Evolutionary conservation across 2,329 filamentous ascomycete species (phyloP).

Genomic region (Fusarium pilosicola): DNA sequence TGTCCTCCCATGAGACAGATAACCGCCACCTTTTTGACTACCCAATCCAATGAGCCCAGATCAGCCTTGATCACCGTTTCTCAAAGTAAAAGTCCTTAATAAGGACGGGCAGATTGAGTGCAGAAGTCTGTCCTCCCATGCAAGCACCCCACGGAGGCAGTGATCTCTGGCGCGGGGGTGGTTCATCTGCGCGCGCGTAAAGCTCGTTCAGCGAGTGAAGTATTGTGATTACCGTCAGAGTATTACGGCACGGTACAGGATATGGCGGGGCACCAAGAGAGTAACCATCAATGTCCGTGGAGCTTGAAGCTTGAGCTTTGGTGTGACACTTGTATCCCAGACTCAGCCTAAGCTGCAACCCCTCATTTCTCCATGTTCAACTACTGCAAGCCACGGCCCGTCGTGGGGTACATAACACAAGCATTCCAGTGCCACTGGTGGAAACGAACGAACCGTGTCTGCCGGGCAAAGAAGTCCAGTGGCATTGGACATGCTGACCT

Average conservation of each 20-base stretch:
- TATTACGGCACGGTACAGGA: background rate
- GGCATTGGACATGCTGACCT: background rate
- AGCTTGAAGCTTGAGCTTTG: slow-evolving; percentile 1
- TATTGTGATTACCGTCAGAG: background rate
- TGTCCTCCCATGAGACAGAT: slow-evolving; percentile 26
- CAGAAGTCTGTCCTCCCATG: slow-evolving; percentile 20
- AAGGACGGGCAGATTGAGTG: slow-evolving; percentile 19
- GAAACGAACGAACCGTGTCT: slow-evolving; percentile 3
- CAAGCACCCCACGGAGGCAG: slow-evolving; percentile 21
- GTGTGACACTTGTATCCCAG: slow-evolving; percentile 7
- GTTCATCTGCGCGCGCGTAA: slow-evolving; percentile 2
- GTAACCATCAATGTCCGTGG: slow-evolving; percentile 16
- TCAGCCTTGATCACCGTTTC: slow-evolving; percentile 25
- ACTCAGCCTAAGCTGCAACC: slow-evolving; percentile 26
- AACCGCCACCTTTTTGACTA: slow-evolving; percentile 26
- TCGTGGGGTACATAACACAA: slow-evolving; percentile 22
- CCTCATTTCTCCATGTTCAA: slow-evolving; percentile 43
- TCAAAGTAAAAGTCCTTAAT: slow-evolving; percentile 33
- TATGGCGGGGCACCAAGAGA: slow-evolving; percentile 14
- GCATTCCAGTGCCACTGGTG: slow-evolving; percentile 5
- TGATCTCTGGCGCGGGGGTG: slow-evolving; percentile 25
- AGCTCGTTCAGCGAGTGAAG: background rate
- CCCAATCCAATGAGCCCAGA: slow-evolving; percentile 27
- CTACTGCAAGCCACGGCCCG: slow-evolving; percentile 44
- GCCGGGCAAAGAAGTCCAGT: background rate